Evolutionary conservation across 1,284 basidiomycete genomes (phyloP).

Genomic region (Cerioporus squamosus): DNA sequence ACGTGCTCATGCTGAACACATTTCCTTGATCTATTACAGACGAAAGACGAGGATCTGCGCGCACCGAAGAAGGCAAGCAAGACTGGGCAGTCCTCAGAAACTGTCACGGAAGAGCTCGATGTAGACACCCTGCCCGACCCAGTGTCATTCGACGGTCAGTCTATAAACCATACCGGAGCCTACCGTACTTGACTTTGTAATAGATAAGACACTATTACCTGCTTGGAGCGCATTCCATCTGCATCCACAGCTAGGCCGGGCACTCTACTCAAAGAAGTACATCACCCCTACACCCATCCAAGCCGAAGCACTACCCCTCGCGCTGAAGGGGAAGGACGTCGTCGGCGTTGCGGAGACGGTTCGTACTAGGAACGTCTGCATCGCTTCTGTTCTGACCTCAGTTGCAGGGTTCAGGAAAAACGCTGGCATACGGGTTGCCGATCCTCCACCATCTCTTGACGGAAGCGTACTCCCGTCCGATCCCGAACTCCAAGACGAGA

Average conservation of each 20-base stretch:
- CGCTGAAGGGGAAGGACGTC: conserved; percentile 72
- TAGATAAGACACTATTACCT: conserved; percentile 64
- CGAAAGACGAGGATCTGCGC: no score
- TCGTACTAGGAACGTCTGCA: conserved; percentile 25
- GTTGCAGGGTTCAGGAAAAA: conserved; percentile 90
- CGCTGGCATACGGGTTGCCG: conserved; percentile 92
- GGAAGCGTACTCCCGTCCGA: conserved; percentile 43
- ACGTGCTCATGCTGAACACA: background rate
- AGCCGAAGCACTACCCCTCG: conserved; percentile 72
- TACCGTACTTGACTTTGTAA: conserved; percentile 1
- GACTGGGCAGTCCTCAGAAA: conserved; percentile 13
- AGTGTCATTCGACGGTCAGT: conserved; percentile 37
- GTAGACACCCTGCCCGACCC: conserved; percentile 16
- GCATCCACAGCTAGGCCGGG: conserved; percentile 71
- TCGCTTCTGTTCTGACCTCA: background rate
- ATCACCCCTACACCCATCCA: conserved; percentile 89
- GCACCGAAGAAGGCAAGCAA: background rate
- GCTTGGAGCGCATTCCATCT: conserved; percentile 68
- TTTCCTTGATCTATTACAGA: background rate
- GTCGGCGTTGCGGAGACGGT: conserved; percentile 93
- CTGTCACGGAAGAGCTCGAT: conserved; percentile 11
- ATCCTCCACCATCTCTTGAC: conserved; percentile 84
- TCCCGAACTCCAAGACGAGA: conserved; percentile 44
- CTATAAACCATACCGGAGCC: no score
- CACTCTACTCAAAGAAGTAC: conserved; percentile 77